Conservation (phyloP, 148 eudicot species). For the Vaccinium darrowii region DNA sequence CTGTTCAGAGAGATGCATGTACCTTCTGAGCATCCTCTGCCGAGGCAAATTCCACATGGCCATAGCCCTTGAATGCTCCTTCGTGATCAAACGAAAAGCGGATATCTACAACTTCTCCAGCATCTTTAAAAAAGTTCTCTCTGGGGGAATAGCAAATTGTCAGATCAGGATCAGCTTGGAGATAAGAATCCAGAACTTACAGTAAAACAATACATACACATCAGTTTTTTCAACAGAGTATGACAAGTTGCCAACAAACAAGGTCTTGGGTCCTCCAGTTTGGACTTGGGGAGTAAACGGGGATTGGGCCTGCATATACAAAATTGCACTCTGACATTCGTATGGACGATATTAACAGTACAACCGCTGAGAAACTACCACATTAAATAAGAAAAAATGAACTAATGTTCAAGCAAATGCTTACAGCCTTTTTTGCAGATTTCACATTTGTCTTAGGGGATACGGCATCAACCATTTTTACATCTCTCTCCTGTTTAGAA, state of each 20-base stretch:
- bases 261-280: constrained; percentile 55
- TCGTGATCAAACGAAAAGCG: constrained; percentile 54
- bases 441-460: constrained; percentile 20
- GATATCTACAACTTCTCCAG: constrained; percentile 58
- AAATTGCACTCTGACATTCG: background rate
- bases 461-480: constrained; percentile 70
- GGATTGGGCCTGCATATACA: constrained; percentile 56
- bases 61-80: constrained; percentile 69
- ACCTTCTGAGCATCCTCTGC: constrained; percentile 76
- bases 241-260: constrained; percentile 76
- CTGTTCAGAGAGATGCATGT: background rate
- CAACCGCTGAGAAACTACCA: background rate
- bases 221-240: constrained; percentile 52
- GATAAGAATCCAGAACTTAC: background rate
- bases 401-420: constrained; percentile 6
- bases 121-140: constrained; percentile 62
- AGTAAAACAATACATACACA: constrained; percentile 49
- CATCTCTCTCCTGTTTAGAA: constrained; percentile 52
- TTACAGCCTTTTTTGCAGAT: constrained; percentile 40
- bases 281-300: constrained; percentile 56
- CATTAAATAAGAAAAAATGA: background rate
- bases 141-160: constrained; percentile 27
- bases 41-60: constrained; percentile 85
- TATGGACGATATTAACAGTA: background rate
- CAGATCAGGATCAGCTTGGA: background rate